phyloP scores from a whole-genome alignment of 2,329 filamentous ascomycete genomes.

The Ascochyta koolunga region DNA sequence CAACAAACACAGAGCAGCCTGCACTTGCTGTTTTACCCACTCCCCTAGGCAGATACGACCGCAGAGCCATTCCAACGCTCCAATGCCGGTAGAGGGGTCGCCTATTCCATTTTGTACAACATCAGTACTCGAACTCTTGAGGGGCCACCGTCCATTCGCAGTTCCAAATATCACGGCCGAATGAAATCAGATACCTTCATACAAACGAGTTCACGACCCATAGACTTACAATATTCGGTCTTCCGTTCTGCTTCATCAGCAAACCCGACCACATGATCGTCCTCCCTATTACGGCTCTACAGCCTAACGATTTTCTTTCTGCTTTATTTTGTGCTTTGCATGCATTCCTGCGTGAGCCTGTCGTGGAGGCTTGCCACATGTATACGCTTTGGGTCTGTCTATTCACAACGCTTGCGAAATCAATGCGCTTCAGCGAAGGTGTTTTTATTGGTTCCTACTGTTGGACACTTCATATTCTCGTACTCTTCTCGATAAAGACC shows the following conservation, averaged over 20 bases:
- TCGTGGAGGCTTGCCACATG: slow-evolving; percentile 1
- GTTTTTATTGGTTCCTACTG: slow-evolving; percentile 9
- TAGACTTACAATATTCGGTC: slow-evolving; percentile 33
- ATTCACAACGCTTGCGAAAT: neutral
- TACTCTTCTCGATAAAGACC: neutral
- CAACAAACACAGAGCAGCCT: slow-evolving; percentile 14
- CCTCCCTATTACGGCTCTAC: slow-evolving; percentile 10
- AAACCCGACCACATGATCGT: slow-evolving; percentile 11
- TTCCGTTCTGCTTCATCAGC: neutral
- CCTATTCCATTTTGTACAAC: slow-evolving; percentile 27
- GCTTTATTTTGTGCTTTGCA: slow-evolving; percentile 15
- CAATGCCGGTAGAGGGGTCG: slow-evolving; percentile 21
- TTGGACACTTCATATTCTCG: slow-evolving; percentile 6
- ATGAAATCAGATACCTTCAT: slow-evolving; percentile 45
- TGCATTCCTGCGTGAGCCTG: slow-evolving; percentile 2
- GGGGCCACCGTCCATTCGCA: slow-evolving; percentile 15
- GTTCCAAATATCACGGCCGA: slow-evolving; percentile 28
- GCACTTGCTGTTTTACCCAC: slow-evolving; percentile 29
- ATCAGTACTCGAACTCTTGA: slow-evolving; percentile 21
- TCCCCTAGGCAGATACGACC: slow-evolving; percentile 37
- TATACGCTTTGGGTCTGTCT: slow-evolving; percentile 14
- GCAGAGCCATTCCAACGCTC: slow-evolving; percentile 26
- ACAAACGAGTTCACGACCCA: slow-evolving; percentile 46
- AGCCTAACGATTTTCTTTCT: slow-evolving; percentile 17
- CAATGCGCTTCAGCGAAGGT: slow-evolving; percentile 16